Conservation (phyloP, 257 asterid species). For the Parsonsia alboflavescens region DNA sequence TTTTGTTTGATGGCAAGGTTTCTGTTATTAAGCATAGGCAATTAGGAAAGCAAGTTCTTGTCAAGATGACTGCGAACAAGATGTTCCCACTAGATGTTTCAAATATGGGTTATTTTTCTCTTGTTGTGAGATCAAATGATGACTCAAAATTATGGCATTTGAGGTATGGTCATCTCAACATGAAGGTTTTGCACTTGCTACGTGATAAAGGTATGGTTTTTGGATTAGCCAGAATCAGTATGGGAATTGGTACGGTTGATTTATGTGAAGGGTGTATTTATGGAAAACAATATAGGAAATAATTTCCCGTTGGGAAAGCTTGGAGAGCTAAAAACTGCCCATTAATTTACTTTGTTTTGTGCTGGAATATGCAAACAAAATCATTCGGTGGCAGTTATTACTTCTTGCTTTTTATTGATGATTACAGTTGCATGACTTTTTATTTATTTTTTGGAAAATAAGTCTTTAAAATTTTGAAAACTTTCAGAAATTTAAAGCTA, state of each 20-base stretch:
- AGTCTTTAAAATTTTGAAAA: slow-evolving; percentile 13
- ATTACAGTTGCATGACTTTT: neutral
- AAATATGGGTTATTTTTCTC: neutral
- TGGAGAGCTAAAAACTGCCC: slow-evolving; percentile 26
- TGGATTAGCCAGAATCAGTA: slow-evolving; percentile 15
- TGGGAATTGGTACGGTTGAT: neutral
- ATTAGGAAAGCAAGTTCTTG: neutral
- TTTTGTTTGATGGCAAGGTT: too few species aligned
- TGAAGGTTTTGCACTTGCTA: slow-evolving; percentile 6
- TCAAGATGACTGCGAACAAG: slow-evolving; percentile 1
- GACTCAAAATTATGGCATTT: neutral
- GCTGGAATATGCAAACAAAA: too few species aligned
- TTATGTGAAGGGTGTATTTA: slow-evolving; percentile 18
- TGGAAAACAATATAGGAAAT: neutral
- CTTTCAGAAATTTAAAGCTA: slow-evolving; percentile 15
- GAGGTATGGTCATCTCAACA: slow-evolving; percentile 7
- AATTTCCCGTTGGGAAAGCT: slow-evolving; percentile 2
- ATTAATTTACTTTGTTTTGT: too few species aligned
- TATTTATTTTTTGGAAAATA: slow-evolving; percentile 12
- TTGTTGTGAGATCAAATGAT: neutral
- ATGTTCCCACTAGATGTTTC: slow-evolving; percentile 11
- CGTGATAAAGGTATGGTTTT: slow-evolving; percentile 18
- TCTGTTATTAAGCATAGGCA: too few species aligned
- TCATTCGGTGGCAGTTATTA: too few species aligned
- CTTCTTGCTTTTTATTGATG: too few species aligned